Evolutionary conservation across 257 asterid species (phyloP).

Genomic region (Vinca minor): DNA sequence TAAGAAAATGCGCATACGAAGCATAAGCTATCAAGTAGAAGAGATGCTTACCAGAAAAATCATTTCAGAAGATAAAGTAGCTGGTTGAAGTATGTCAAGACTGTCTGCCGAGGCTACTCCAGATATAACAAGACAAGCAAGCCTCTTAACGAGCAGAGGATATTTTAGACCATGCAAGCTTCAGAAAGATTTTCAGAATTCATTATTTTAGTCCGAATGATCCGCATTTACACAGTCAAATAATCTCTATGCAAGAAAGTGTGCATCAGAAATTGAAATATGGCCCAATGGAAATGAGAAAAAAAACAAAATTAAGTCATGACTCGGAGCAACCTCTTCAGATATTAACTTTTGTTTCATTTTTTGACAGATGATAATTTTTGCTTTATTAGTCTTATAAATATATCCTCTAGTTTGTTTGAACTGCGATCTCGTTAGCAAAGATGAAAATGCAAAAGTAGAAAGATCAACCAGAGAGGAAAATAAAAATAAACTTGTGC

Average conservation of each 20-base stretch:
- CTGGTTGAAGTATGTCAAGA: slow-evolving; percentile 70
- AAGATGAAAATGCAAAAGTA: not conserved
- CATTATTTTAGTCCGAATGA: not conserved
- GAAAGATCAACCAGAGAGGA: not conserved
- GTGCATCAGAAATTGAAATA: not conserved
- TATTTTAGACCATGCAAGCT: slow-evolving; percentile 70
- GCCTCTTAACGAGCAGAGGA: slow-evolving; percentile 68
- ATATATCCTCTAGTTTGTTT: not conserved
- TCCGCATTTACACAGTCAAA: not conserved
- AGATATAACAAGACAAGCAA: slow-evolving; percentile 64
- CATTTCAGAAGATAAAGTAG: slow-evolving; percentile 39
- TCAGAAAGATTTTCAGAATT: slow-evolving; percentile 19
- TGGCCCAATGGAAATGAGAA: not conserved
- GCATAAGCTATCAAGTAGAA: not conserved
- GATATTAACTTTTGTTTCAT: not conserved
- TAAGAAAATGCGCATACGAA: not conserved
- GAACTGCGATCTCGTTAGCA: not conserved
- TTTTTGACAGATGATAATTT: not conserved
- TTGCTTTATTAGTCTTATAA: too few species aligned
- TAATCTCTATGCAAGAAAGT: not conserved
- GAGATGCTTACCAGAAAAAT: slow-evolving; percentile 40
- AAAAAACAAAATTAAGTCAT: not conserved
- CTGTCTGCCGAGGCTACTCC: slow-evolving; percentile 33
- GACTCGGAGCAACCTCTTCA: not conserved
- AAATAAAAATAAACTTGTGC: not conserved